Evolutionary conservation across 2,329 filamentous ascomycete species (phyloP).

Genomic region (Corynespora cassiicola): DNA sequence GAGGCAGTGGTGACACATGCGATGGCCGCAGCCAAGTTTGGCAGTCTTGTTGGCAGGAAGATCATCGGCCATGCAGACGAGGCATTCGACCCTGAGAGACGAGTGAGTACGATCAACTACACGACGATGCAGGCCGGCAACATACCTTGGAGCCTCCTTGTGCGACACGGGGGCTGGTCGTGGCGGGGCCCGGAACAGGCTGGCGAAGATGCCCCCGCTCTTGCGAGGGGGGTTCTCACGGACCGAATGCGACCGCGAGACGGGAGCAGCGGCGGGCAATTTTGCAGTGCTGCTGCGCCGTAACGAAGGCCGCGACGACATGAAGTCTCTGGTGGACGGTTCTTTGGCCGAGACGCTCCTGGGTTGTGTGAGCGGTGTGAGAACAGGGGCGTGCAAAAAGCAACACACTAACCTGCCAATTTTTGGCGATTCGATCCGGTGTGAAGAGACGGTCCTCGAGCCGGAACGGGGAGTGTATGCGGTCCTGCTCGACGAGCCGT

Average conservation of each 20-base stretch:
- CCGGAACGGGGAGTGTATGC: constrained; percentile 39
- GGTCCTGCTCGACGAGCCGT: constrained; percentile 41
- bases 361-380: constrained; percentile 17
- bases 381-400: not conserved
- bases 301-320: constrained; percentile 34
- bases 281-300: constrained; percentile 40
- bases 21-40: constrained; percentile 78
- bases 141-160: constrained; percentile 34
- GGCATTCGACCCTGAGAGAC: constrained; percentile 68
- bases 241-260: constrained; percentile 27
- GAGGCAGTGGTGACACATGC: constrained; percentile 81
- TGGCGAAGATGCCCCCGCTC: constrained; percentile 39
- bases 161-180: constrained; percentile 26
- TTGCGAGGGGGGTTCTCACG: constrained; percentile 36
- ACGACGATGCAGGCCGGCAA: not conserved
- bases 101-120: no score
- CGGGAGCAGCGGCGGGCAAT: constrained; percentile 23
- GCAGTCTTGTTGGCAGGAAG: constrained; percentile 68
- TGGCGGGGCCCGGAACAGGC: constrained; percentile 35
- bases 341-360: constrained; percentile 42
- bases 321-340: constrained; percentile 27
- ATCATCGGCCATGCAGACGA: constrained; percentile 74
- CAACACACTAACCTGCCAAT: constrained; percentile 32
- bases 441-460: constrained; percentile 37
- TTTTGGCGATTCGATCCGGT: constrained; percentile 35